A percentile compares a stretch with the other conserved stretches of the same genome.
Conservation (phyloP, 768 basidiomycete species). For the Agaricus subrufescens region DNA sequence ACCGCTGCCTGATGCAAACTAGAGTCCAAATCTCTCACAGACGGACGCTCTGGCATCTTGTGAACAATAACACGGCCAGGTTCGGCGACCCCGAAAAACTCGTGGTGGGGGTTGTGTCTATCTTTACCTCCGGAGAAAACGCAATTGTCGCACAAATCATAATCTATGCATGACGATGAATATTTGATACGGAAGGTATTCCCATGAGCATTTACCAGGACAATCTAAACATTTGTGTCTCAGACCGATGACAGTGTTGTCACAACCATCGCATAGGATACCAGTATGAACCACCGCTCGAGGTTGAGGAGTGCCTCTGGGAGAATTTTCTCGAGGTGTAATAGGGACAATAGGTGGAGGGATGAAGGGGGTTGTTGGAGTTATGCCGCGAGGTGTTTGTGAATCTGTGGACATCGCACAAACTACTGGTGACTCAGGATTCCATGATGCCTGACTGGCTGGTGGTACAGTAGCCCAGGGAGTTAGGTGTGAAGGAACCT, state of each 20-base stretch:
- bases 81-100: constrained; percentile 65
- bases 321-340: constrained; percentile 7
- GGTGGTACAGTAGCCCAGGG: neutral
- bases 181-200: neutral
- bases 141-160: constrained; percentile 65
- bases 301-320: neutral
- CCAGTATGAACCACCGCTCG: constrained; percentile 45
- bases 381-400: neutral
- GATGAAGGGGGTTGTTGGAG: constrained; percentile 3
- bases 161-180: constrained; percentile 39
- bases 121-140: constrained; percentile 44
- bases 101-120: constrained; percentile 57
- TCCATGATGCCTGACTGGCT: neutral
- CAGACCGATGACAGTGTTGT: constrained; percentile 50
- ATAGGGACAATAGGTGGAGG: neutral
- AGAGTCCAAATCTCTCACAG: neutral
- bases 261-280: constrained; percentile 66
- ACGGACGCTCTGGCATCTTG: constrained; percentile 35
- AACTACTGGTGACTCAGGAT: constrained; percentile 1
- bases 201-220: constrained; percentile 37
- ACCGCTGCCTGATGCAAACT: constrained; percentile 9
- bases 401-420: neutral
- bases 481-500: neutral
- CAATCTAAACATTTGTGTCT: constrained; percentile 84
- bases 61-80: constrained; percentile 66